Evolutionary conservation across 2,329 filamentous ascomycete species (phyloP), one percentile per base, ranked within the genome.

Genomic region (Penicillium vulpinum): DNA sequence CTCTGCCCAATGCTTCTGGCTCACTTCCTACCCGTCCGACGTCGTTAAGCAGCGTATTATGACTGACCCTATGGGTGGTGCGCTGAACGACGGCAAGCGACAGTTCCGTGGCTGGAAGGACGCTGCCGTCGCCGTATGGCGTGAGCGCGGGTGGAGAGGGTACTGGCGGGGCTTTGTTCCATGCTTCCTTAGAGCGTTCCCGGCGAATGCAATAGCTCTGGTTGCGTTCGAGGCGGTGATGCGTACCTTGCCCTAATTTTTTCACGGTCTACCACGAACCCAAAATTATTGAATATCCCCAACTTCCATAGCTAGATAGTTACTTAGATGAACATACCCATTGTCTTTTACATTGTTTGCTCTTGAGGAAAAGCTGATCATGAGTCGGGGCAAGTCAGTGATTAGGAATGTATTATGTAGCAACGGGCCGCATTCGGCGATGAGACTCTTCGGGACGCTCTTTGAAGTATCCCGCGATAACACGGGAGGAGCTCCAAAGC

Each of bases 11-110:
- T 78, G 96, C 16, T 99, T 97, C 72, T 99, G 94, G 94, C 74
- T 96, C 41, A 91, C 89, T 18, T 90, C 89, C 62, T 97, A 97
- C 71, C 93, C 94, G 2, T 90, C 86, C 46, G 93, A 97, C 72
- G 90, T 97, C 22, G 87, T 97, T 54, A 97, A 97, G 82, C 93
- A 97, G 80, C 84, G 92, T 31, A 89, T 99, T 71, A 97, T 99
- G 94, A 97, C 93, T 15, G 94, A 97, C 75, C 87, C 90, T 5
- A 78, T 97, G 51, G 92, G 89, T 1, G 88, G 88, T 1, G 80
- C 78, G 1, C 75, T 92, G 13, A 79, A 81, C 18, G 88, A 91
- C 63, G 87, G 89, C 10, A 79, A 83, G 56, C 83, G 86, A 60
- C 84, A 80, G 63, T 97, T 92, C 71, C 80, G 77, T 13, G 78